These are phyloP conservation scores for Phycomyces blakesleeanus DNA, from an alignment of 192 early-diverging fungal species.

Conservation along the genomic window DNA sequence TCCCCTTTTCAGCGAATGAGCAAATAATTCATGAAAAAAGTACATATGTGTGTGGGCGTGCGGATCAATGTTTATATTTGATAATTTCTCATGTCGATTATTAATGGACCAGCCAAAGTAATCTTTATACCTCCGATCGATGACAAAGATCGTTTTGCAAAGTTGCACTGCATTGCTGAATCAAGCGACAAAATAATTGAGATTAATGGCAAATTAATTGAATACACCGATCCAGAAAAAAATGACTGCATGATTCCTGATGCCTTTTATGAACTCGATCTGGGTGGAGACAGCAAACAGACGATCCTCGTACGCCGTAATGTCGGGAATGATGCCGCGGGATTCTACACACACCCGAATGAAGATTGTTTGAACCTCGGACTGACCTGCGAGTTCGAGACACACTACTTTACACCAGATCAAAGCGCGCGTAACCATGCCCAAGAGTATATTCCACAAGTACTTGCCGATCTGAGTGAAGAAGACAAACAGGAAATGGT, in stretches of 20 bases:
- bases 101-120: not conserved
- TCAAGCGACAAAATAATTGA: not conserved
- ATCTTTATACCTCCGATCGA: not conserved
- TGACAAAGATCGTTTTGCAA: not conserved
- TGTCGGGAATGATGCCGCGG: not conserved
- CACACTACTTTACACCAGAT: not conserved
- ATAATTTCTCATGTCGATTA: too few relatives aligned
- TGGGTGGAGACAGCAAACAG: not conserved
- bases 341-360: not conserved
- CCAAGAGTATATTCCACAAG: not conserved
- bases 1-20: too few relatives aligned
- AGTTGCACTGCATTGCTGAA: not conserved
- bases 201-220: not conserved
- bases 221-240: not conserved
- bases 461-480: not conserved
- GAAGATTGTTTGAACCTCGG: not conserved
- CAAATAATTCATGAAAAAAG: too few relatives aligned
- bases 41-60: too few relatives aligned
- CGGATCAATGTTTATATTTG: too few relatives aligned
- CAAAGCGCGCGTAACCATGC: not conserved
- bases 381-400: not conserved
- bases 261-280: not conserved
- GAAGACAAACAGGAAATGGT: not conserved
- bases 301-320: not conserved
- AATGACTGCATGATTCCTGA: conserved; percentile 1